A percentile compares a stretch with the other conserved stretches of the same genome.
Conservation (phyloP, 2,329 filamentous ascomycete species). For the Aspergillus ibericus region DNA sequence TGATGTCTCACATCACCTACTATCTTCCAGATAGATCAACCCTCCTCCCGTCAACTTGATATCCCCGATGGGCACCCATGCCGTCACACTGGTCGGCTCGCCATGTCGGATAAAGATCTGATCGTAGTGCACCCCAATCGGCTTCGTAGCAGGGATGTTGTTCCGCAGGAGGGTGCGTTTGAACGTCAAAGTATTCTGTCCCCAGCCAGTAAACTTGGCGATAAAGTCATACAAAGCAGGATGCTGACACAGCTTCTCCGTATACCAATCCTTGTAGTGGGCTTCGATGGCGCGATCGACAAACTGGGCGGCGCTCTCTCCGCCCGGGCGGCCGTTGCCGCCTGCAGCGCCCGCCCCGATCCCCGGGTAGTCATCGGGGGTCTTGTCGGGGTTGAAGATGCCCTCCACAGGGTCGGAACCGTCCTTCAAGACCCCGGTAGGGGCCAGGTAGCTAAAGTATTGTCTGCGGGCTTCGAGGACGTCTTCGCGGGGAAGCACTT, state of each 20-base stretch:
- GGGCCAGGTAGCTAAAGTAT: slow-evolving; percentile 56
- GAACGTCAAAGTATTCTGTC: slow-evolving; percentile 48
- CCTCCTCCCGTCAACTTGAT: slow-evolving; percentile 57
- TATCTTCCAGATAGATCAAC: slow-evolving; percentile 59
- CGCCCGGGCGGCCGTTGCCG: slow-evolving; percentile 49
- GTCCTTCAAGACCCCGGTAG: slow-evolving; percentile 58
- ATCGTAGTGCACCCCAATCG: slow-evolving; percentile 62
- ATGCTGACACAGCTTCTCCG: slow-evolving; percentile 56
- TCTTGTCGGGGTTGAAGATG: slow-evolving; percentile 51
- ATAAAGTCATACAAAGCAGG: slow-evolving; percentile 53
- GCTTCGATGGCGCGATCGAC: slow-evolving; percentile 56
- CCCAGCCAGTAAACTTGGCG: slow-evolving; percentile 56
- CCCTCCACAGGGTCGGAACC: slow-evolving; percentile 54
- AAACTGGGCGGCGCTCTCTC: slow-evolving; percentile 45
- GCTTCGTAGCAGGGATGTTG: slow-evolving; percentile 57
- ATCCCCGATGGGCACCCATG: slow-evolving; percentile 60
- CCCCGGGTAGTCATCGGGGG: slow-evolving; percentile 49
- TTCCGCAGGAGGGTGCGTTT: slow-evolving; percentile 56
- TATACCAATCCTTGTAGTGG: slow-evolving; percentile 56
- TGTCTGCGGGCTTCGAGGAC: slow-evolving; percentile 53
- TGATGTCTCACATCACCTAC: slow-evolving; percentile 13
- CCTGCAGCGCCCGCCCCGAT: slow-evolving; percentile 54
- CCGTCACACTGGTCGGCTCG: slow-evolving; percentile 56
- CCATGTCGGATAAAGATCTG: slow-evolving; percentile 59
- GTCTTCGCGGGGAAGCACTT: slow-evolving; percentile 53